Evolutionary conservation across 805 yeast genomes (phyloP).

Genomic region (Wickerhamiella qilinensis): DNA sequence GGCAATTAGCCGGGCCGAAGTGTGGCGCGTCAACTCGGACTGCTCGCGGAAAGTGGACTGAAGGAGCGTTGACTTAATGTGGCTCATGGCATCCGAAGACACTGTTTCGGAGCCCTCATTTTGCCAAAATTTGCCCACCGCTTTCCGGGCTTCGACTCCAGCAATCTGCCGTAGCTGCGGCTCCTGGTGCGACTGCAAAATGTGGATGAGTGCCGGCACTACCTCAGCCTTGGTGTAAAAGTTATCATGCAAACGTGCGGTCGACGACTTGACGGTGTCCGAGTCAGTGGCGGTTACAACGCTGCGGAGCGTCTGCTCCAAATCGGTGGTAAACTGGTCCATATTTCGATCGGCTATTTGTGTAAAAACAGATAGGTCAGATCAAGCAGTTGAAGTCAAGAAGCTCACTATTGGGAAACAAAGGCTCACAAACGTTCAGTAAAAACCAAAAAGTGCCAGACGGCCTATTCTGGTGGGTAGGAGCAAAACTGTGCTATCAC

Average conservation of each 20-base stretch:
- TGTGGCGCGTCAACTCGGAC: conserved; percentile 60
- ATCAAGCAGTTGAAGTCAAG: too few relatives aligned
- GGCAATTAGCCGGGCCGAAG: conserved; percentile 76
- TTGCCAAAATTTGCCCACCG: conserved; percentile 56
- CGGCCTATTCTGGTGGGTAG: too few relatives aligned
- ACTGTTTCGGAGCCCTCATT: conserved; percentile 7
- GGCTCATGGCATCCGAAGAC: conserved; percentile 27
- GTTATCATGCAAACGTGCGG: conserved; percentile 53
- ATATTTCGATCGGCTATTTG: too few relatives aligned
- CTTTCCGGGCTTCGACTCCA: conserved; percentile 91
- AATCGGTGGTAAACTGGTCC: conserved; percentile 35
- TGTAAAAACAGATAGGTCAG: too few relatives aligned
- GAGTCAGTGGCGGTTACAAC: conserved; percentile 65
- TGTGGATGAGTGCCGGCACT: conserved; percentile 68
- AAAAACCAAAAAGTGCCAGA: too few relatives aligned
- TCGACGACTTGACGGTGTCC: conserved; percentile 66
- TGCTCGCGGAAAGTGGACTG: conserved; percentile 51
- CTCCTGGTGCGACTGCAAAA: conserved; percentile 53
- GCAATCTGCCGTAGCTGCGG: conserved; percentile 75
- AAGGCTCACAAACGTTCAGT: too few relatives aligned
- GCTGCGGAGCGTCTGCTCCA: conserved; percentile 66
- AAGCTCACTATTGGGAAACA: too few relatives aligned
- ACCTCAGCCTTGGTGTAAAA: conserved; percentile 56
- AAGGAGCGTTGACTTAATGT: conserved; percentile 53
- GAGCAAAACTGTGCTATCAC: too few relatives aligned